Base-by-base conservation (phyloP, 208 protist genomes). In the Sergeia podlipaevii region DNA sequence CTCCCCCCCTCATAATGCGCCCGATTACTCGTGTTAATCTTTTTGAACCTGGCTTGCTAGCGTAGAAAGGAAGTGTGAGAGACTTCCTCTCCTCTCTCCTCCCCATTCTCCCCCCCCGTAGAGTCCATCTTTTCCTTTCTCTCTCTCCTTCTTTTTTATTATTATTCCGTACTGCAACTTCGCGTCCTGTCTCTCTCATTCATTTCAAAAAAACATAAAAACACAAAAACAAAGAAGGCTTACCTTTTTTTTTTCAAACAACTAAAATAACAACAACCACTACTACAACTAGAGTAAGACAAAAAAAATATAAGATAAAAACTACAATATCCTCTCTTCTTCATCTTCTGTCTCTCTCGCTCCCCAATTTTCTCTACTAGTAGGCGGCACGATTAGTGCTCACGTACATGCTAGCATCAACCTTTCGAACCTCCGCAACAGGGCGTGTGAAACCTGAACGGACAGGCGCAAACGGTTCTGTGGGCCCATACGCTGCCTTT, bases 311-410 rank as follows among this genome's bases (percentile, higher is more conserved):
- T 15, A 18, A 39, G 5, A 36, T 15, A 27, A 4, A 36, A 24
- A 3, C 7, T 39, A 23, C 10, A 52, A 49, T 8, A 37, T 26
- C 8, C 17, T 45, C 24, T 23, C 17, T 6, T 49, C 6, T 23
- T 6, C 26, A n/a, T 4, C 24, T 1, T 21, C n/a, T 20, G 21
- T 42, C 43, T 30, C 48, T 42, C 4, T 8, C 48, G 7, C 54
- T 39, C 8, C 13, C 29, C n/a, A n/a, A n/a, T n/a, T n/a, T n/a
- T n/a, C n/a, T n/a, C n/a, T n/a, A n/a, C n/a, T n/a, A n/a, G 60
- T 81, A 90, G 2, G 62, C 44, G 2, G 63, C 50, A 34, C 69
- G 32, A 18, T 41, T 74, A 17, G 77, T 88, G 1, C 79, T 83
- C 6, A 55, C 52, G 63, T 77, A 85, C 54, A 77, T 71, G 26